Base-by-base conservation (phyloP, 805 yeast species). In the Candida sphagnicola region DNA sequence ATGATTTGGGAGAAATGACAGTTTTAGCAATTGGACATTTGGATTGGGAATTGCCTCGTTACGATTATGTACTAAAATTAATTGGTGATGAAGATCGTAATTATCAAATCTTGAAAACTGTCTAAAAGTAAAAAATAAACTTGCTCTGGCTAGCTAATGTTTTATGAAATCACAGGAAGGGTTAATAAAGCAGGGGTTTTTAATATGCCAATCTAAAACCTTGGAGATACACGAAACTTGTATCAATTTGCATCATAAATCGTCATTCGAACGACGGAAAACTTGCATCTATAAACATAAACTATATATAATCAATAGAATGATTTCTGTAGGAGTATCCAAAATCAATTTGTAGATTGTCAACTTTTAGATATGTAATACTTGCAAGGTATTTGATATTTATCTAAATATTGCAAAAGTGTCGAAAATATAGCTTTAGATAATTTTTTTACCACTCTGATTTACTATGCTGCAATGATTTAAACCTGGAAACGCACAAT, bases 1-100 rank as follows among this genome's bases (percentile, higher is more conserved):
- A 40, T 4, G 38, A 53, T 2, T 47, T 58, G 37, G 18, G 31
- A 3, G 41, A 48, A 5, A 85, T 95, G 0, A 81, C 96, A 0
- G 79, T 82, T 2, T 70, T 91, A 25, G 70, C 84, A 0, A 84
- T 93, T 17, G 95, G 95, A 0, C 99, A 91, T 57, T 73, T 88
- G 19, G 78, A 74, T 17, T 76, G 81, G 56, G 99, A 91, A 56
- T 75, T 91, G 8, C 91, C 96, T 0, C 52, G 59, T 3, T 84
- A 89, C 50, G 82, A 86, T 35, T 61, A 59, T 40, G 54, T 62
- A 17, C 38, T 68, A 18, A 50, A 54, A 41, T 50, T 68, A 19
- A 29, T 38, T 4, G 70, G 72, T 11, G 68, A 57, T 39, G 52
- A 52, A 16, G 34, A 48, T 5, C 41, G 65, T 24, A 39, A 44